These are phyloP conservation scores for Clavispora asparagi DNA, from an alignment of 805 yeast genomes.

Conservation along the genomic window DNA sequence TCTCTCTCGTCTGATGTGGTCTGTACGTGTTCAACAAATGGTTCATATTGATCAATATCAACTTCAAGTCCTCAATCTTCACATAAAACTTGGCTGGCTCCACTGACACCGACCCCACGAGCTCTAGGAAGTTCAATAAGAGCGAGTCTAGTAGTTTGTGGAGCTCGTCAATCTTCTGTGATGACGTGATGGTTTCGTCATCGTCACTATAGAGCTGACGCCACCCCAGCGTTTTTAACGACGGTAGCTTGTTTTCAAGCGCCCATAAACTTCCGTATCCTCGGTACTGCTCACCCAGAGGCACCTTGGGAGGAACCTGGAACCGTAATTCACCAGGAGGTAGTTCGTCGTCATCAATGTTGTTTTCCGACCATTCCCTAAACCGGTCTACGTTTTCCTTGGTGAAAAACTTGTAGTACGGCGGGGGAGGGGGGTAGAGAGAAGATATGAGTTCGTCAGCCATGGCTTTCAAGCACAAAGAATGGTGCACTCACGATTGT, in stretches of 20 bases:
- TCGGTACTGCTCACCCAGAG: conserved; percentile 62
- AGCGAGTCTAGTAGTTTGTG: conserved; percentile 76
- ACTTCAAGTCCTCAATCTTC: conserved; percentile 74
- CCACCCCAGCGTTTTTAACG: conserved; percentile 72
- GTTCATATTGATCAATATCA: conserved; percentile 82
- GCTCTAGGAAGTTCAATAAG: conserved; percentile 72
- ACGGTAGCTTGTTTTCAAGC: conserved; percentile 68
- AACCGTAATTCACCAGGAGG: conserved; percentile 48
- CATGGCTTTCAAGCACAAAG: conserved; percentile 3
- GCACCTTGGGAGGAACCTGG: conserved; percentile 60
- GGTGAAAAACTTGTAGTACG: conserved; percentile 70
- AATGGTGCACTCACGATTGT: neutral
- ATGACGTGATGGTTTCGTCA: conserved; percentile 30
- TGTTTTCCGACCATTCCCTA: conserved; percentile 17
- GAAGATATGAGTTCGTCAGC: conserved; percentile 48
- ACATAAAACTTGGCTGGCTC: conserved; percentile 58
- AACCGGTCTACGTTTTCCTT: conserved; percentile 53
- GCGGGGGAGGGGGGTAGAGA: conserved; percentile 93
- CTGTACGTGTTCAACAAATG: conserved; percentile 88
- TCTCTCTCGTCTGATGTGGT: conserved; percentile 92
- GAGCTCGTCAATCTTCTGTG: conserved; percentile 62
- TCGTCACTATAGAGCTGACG: conserved; percentile 57
- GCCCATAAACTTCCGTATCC: conserved; percentile 93
- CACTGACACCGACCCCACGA: conserved; percentile 69
- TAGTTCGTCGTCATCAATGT: neutral